Percentiles rank a stretch among this genome's conserved stretches.
These are phyloP conservation scores for Keithomyces neogunnii DNA, from an alignment of 2,329 filamentous ascomycete genomes.

Conservation along the genomic window DNA sequence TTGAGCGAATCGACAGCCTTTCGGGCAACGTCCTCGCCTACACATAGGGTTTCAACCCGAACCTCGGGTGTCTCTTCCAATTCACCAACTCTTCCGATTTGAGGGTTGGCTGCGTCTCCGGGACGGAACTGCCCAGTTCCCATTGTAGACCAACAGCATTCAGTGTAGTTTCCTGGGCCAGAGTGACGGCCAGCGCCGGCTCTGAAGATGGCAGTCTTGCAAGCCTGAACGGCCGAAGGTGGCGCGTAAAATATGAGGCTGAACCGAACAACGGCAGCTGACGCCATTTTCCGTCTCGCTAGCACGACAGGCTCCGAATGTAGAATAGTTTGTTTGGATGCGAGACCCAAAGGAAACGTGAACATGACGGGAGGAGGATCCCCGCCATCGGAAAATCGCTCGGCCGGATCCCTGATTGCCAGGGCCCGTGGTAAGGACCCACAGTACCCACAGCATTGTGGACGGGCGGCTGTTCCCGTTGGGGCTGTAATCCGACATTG, in stretches of 20 bases:
- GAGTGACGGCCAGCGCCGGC: slow-evolving; percentile 48
- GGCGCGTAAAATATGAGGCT: slow-evolving; percentile 45
- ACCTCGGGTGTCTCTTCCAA: slow-evolving; percentile 53
- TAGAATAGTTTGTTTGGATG: too few relatives aligned
- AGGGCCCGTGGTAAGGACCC: too few relatives aligned
- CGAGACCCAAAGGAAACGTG: too few relatives aligned
- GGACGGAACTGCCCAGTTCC: slow-evolving; percentile 62
- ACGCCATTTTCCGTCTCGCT: neutral
- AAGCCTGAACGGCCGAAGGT: slow-evolving; percentile 31
- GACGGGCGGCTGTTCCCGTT: too few relatives aligned
- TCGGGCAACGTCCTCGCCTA: slow-evolving; percentile 43
- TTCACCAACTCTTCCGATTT: slow-evolving; percentile 49
- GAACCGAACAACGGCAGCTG: slow-evolving; percentile 12
- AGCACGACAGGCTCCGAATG: too few relatives aligned
- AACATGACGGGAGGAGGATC: too few relatives aligned
- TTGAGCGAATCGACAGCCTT: neutral
- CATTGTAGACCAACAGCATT: slow-evolving; percentile 40
- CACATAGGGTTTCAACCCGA: slow-evolving; percentile 53
- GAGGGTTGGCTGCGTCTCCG: slow-evolving; percentile 50
- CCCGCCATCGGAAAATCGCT: too few relatives aligned
- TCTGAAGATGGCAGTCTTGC: slow-evolving; percentile 48
- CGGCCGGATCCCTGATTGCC: too few relatives aligned
- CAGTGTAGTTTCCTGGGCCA: slow-evolving; percentile 42
- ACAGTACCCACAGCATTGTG: too few relatives aligned
- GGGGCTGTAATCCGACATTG: too few relatives aligned